Conservation (phyloP, 257 asterid species). For the Solanum lycopersicoides region DNA sequence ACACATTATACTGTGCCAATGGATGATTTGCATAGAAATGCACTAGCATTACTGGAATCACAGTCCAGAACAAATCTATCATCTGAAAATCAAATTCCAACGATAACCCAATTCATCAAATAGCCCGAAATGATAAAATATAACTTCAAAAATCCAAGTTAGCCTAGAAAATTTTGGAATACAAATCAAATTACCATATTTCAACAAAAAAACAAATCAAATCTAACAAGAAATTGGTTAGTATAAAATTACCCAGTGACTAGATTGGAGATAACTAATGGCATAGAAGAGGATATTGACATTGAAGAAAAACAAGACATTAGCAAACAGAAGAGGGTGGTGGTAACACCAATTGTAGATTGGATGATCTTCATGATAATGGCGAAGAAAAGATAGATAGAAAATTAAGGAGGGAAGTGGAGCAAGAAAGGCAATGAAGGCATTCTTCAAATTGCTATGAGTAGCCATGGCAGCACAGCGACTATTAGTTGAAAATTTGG, state of each 20-base stretch:
- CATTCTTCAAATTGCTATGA: conserved; percentile 41
- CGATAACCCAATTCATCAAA: not conserved
- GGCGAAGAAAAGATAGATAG: conserved; percentile 60
- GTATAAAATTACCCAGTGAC: conserved; percentile 65
- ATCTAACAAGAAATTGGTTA: not conserved
- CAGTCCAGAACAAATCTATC: conserved; percentile 94
- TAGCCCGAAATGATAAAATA: not conserved
- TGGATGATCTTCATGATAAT: conserved; percentile 18
- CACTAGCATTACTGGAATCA: conserved; percentile 63
- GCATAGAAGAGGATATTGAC: conserved; percentile 74
- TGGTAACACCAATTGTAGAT: conserved; percentile 64
- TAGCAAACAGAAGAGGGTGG: conserved; percentile 66
- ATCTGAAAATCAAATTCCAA: conserved; percentile 33
- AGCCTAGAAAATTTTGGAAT: not conserved
- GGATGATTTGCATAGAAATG: conserved; percentile 67
- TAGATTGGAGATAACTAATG: conserved; percentile 59
- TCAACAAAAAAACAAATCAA: not conserved
- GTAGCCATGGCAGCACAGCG: not conserved
- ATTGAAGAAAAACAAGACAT: conserved; percentile 69
- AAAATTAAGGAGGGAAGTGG: conserved; percentile 83
- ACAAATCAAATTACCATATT: not conserved
- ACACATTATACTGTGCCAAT: conserved; percentile 23
- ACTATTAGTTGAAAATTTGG: not conserved
- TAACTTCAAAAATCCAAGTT: not conserved
- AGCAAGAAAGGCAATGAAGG: conserved; percentile 39